These are phyloP conservation scores for Articulospora tetracladia DNA, from an alignment of 495 filamentous ascomycete species.

Conservation along the genomic window DNA sequence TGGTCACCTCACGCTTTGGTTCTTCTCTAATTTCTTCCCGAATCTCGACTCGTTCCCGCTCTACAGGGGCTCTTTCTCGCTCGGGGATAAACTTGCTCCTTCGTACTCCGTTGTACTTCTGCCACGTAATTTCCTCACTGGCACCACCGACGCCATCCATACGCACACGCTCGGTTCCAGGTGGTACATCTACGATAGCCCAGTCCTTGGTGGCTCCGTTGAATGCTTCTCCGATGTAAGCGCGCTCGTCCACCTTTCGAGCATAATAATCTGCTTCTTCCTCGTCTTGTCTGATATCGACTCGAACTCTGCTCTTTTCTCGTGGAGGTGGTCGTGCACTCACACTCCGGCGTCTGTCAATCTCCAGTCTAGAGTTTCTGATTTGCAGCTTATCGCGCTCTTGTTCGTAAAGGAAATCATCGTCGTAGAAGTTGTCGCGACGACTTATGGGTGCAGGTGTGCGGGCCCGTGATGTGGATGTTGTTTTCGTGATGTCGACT, in stretches of 20 bases:
- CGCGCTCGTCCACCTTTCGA: constrained; percentile 51
- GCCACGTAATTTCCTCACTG: constrained; percentile 67
- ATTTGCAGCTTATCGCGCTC: constrained; percentile 39
- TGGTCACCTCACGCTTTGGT: constrained; percentile 2
- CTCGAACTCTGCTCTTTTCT: constrained; percentile 6
- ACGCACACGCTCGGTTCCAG: constrained; percentile 68
- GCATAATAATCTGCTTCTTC: constrained; percentile 66
- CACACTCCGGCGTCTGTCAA: constrained; percentile 19
- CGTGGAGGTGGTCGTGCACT: constrained; percentile 16
- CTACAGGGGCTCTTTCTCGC: constrained; percentile 30
- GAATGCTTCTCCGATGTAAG: constrained; percentile 60
- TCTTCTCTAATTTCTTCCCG: constrained; percentile 15
- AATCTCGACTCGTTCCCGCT: constrained; percentile 8
- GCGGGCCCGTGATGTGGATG: constrained; percentile 1
- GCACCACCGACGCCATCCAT: constrained; percentile 72
- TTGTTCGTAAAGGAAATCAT: constrained; percentile 57
- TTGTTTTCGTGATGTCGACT: constrained; percentile 36
- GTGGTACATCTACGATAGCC: constrained; percentile 75
- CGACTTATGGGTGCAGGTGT: constrained; percentile 31
- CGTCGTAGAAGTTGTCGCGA: constrained; percentile 44
- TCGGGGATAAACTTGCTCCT: constrained; percentile 62
- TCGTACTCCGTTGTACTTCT: constrained; percentile 71
- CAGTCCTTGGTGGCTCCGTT: constrained; percentile 68
- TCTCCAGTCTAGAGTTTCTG: constrained; percentile 27
- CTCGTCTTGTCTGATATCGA: constrained; percentile 39